Evolutionary conservation across 305 asterid genomes (phyloP).

Genomic region (Solanum chacoense): DNA sequence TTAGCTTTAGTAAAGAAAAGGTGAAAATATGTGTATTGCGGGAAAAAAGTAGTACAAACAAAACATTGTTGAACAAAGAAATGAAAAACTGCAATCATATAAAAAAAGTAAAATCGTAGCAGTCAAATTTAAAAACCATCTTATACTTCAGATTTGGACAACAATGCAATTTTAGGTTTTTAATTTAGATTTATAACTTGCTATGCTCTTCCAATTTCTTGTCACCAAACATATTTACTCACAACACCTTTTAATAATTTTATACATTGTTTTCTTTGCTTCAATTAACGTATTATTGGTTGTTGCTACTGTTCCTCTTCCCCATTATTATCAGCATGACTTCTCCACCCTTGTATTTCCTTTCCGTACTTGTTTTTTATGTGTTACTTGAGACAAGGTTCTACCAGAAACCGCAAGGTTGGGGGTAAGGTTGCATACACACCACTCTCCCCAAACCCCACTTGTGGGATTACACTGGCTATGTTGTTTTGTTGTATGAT

Average conservation of each 20-base stretch:
- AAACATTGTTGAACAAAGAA: neutral
- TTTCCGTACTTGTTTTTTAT: neutral
- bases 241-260: neutral
- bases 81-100: neutral
- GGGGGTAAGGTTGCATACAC: neutral
- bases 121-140: neutral
- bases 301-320: neutral
- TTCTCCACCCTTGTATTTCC: neutral
- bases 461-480: neutral
- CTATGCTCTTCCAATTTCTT: neutral
- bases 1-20: neutral
- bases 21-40: neutral
- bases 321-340: neutral
- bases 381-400: neutral
- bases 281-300: neutral
- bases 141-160: neutral
- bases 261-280: neutral
- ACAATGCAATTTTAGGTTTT: neutral
- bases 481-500: neutral
- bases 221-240: neutral
- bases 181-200: neutral
- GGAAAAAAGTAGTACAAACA: neutral
- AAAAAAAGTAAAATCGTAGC: neutral
- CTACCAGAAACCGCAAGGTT: neutral
- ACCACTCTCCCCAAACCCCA: neutral